These are phyloP conservation scores for Daphne laureola DNA, from an alignment of 441 rosid species.

Conservation along the genomic window DNA sequence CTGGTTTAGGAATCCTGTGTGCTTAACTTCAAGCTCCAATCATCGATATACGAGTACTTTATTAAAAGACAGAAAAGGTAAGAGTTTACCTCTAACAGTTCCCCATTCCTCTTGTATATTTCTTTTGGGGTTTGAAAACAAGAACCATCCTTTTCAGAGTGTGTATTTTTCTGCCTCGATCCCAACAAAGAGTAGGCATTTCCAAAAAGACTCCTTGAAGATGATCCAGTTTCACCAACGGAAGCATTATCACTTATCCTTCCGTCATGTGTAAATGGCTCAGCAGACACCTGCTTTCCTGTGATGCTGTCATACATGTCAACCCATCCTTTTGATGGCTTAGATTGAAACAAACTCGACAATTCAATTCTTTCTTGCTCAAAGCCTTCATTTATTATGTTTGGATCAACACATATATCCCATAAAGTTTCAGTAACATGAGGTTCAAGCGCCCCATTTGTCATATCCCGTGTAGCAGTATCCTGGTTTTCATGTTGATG, in stretches of 20 bases:
- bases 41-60: conserved; percentile 7
- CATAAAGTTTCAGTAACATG: conserved; percentile 42
- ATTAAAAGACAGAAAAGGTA: conserved; percentile 15
- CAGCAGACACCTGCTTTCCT: conserved; percentile 28
- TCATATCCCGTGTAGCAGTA: conserved; percentile 24
- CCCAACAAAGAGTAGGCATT: conserved; percentile 34
- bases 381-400: conserved; percentile 52
- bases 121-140: conserved; percentile 61
- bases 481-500: conserved; percentile 25
- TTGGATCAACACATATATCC: conserved; percentile 66
- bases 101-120: conserved; percentile 76
- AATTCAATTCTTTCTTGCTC: conserved; percentile 47
- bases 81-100: conserved; percentile 72
- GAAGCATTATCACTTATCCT: conserved; percentile 26
- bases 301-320: conserved; percentile 33
- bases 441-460: conserved; percentile 33
- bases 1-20: conserved; percentile 6
- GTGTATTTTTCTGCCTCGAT: conserved; percentile 52
- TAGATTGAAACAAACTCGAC: conserved; percentile 31
- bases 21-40: too few species aligned
- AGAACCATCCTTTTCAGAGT: conserved; percentile 31
- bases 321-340: conserved; percentile 50
- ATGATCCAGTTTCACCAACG: conserved; percentile 29
- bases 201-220: conserved; percentile 29
- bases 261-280: conserved; percentile 30